Evolutionary conservation across 2,329 filamentous ascomycete species (phyloP).

Genomic region (Mycosphaerelloides madeirae): DNA sequence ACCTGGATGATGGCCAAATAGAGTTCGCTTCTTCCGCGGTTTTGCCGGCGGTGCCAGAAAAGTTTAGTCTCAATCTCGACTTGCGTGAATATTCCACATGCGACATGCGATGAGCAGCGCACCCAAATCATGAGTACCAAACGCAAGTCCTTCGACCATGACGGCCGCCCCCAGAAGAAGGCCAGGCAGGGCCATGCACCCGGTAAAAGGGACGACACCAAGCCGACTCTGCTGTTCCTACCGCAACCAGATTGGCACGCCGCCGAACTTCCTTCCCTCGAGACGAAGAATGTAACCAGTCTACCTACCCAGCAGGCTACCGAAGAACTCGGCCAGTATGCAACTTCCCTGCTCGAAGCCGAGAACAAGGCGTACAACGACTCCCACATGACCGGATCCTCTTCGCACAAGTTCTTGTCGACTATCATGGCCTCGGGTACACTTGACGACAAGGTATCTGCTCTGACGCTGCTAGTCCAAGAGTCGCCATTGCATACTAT

Average conservation of each 20-base stretch:
- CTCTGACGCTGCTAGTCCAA: conserved; percentile 87
- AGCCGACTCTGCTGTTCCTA: conserved; percentile 38
- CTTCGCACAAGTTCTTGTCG: conserved; percentile 91
- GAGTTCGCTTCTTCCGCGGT: too few species aligned
- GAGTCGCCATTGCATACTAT: conserved; percentile 92
- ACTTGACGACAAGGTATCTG: conserved; percentile 92
- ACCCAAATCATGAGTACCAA: conserved; percentile 32
- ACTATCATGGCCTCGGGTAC: conserved; percentile 97
- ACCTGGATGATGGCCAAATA: too few species aligned
- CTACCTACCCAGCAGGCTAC: conserved; percentile 49
- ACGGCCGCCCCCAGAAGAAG: conserved; percentile 28
- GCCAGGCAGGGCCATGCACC: conserved; percentile 20
- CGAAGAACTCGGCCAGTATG: conserved; percentile 63
- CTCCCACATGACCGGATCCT: conserved; percentile 68
- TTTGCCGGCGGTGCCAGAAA: background rate
- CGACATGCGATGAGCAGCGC: background rate
- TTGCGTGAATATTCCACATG: background rate
- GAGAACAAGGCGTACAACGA: conserved; percentile 73
- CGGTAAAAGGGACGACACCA: conserved; percentile 13
- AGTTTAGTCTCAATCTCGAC: background rate
- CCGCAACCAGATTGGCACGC: conserved; percentile 66
- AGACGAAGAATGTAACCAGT: conserved; percentile 41
- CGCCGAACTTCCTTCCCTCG: conserved; percentile 51
- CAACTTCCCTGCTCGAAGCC: conserved; percentile 66
- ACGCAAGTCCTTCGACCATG: conserved; percentile 29